Conservation (phyloP, 306 rosid species). For the Macrotyloma uniflorum region DNA sequence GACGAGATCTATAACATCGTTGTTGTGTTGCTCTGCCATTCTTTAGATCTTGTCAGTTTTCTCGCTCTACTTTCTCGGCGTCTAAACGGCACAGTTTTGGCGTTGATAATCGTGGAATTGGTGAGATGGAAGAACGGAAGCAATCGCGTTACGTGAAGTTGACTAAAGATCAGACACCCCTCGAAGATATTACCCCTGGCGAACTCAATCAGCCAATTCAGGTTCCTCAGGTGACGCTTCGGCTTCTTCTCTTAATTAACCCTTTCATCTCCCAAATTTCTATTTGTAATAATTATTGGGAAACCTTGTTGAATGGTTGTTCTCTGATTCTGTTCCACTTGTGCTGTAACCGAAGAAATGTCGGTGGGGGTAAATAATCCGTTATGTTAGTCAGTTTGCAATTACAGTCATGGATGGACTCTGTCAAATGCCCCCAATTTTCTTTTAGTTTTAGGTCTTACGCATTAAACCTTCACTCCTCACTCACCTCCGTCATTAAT, state of each 20-base stretch:
- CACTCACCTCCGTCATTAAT: too few relatives aligned
- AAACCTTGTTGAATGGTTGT: not conserved
- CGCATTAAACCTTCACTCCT: not conserved
- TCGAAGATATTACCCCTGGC: constrained; percentile 85
- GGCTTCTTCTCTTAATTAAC: not conserved
- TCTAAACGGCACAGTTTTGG: not conserved
- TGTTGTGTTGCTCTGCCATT: not conserved
- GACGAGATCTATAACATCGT: not conserved
- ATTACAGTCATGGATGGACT: not conserved
- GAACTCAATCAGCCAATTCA: constrained; percentile 97
- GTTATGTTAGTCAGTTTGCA: not conserved
- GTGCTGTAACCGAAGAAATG: too few relatives aligned
- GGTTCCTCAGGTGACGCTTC: constrained; percentile 76
- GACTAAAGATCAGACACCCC: constrained; percentile 74
- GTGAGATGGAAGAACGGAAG: constrained; percentile 70
- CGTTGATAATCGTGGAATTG: not conserved
- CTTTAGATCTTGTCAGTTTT: constrained; percentile 11
- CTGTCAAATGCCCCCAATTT: not conserved
- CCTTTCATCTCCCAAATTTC: not conserved
- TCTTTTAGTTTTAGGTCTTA: not conserved
- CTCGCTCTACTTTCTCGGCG: constrained; percentile 8
- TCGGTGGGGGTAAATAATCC: too few relatives aligned
- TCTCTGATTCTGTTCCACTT: not conserved
- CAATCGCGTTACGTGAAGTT: constrained; percentile 89
- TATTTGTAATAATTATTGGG: not conserved